Percentiles rank a stretch among this genome's conserved stretches.
phyloP scores from a whole-genome alignment of 495 filamentous ascomycete genomes.

The Hyaloscypha variabilis region DNA sequence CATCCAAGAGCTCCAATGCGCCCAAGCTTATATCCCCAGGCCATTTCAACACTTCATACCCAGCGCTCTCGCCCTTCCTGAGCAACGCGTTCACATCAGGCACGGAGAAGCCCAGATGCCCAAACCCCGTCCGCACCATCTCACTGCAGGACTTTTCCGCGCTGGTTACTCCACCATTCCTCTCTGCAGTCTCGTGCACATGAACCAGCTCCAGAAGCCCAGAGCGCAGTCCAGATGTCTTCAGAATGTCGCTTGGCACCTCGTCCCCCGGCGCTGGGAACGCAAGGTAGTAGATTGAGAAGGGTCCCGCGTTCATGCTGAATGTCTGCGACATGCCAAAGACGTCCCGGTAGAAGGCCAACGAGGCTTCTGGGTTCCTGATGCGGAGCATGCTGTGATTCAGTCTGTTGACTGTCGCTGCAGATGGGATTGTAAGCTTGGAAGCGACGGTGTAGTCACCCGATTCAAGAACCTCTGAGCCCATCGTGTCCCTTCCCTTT shows the following conservation, averaged over 20 bases:
- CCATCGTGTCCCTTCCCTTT: too few species aligned
- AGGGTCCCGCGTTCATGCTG: not conserved
- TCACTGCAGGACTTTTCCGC: too few species aligned
- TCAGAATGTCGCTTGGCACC: not conserved
- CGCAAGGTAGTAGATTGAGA: not conserved
- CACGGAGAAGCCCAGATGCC: not conserved
- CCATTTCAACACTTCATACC: not conserved
- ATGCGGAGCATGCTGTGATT: not conserved
- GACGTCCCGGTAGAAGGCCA: not conserved
- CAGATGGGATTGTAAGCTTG: not conserved
- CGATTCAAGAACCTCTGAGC: not conserved
- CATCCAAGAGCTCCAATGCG: not conserved
- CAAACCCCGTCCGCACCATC: too few species aligned
- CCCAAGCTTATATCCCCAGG: not conserved
- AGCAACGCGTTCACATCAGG: not conserved
- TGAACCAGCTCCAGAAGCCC: not conserved
- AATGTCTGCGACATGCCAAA: not conserved
- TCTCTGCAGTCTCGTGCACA: not conserved
- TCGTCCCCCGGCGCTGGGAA: not conserved
- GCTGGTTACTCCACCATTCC: not conserved
- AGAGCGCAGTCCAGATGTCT: not conserved
- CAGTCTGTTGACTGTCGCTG: not conserved
- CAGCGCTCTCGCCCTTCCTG: not conserved
- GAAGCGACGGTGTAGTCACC: not conserved
- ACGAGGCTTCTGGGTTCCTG: not conserved